Conservation (phyloP, 1,284 basidiomycete species). For the Cutaneotrichosporon sp. region DNA sequence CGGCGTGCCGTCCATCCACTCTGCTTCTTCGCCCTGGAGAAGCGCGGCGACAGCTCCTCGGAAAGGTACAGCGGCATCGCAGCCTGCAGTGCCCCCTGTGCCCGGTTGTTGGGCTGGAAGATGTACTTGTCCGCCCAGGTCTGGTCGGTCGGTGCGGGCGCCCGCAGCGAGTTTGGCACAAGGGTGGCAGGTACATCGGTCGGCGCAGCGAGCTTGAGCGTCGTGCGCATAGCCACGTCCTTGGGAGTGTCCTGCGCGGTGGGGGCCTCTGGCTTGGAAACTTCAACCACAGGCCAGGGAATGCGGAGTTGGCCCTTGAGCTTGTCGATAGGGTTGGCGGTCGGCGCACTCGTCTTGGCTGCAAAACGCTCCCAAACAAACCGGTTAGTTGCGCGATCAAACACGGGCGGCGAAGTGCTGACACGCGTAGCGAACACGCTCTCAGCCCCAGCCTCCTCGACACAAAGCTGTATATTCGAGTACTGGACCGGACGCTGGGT, state of each 20-base stretch:
- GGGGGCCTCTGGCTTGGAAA: constrained; percentile 18
- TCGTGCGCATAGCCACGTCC: constrained; percentile 11
- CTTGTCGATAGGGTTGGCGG: constrained; percentile 16
- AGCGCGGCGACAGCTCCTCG: constrained; percentile 51
- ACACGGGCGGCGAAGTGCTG: constrained; percentile 36
- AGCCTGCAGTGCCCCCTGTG: constrained; percentile 32
- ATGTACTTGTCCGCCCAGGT: constrained; percentile 34
- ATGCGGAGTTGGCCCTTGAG: constrained; percentile 32
- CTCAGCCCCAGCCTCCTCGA: constrained; percentile 29
- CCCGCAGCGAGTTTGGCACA: constrained; percentile 31
- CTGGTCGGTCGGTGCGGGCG: constrained; percentile 29
- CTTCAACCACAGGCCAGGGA: constrained; percentile 35
- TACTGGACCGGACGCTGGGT: constrained; percentile 46
- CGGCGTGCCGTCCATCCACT: constrained; percentile 39
- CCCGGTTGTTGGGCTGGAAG: constrained; percentile 19
- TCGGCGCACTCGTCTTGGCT: constrained; percentile 30
- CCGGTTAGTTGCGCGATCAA: constrained; percentile 30
- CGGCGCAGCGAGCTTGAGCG: constrained; percentile 22
- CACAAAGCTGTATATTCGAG: constrained; percentile 49
- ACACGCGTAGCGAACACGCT: constrained; percentile 47
- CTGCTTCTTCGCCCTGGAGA: constrained; percentile 43
- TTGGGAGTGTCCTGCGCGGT: constrained; percentile 28
- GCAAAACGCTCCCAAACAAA: constrained; percentile 42
- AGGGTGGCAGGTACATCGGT: constrained; percentile 14
- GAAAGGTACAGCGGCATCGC: constrained; percentile 51